Evolutionary conservation across 345 rosid genomes (phyloP).

Genomic region (Salix dunnii): DNA sequence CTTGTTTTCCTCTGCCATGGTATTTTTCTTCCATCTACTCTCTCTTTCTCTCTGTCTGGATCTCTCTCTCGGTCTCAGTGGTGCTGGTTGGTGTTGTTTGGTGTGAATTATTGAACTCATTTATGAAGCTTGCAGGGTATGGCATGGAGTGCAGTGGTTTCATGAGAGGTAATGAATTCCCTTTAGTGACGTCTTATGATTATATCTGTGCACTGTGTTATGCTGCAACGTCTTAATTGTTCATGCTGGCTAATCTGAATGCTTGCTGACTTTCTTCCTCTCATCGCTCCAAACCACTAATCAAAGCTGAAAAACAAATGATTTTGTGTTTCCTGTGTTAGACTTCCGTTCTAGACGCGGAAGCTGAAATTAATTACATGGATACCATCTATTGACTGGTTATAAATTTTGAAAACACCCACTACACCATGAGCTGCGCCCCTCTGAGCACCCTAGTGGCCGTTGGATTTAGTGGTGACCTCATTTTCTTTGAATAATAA

Average conservation of each 20-base stretch:
- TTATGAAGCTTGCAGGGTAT: constrained; percentile 64
- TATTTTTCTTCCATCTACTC: constrained; percentile 7
- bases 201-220: neutral
- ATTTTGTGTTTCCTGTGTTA: too few species aligned
- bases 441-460: too few species aligned
- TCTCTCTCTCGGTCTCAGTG: neutral
- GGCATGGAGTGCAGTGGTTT: constrained; percentile 92
- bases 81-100: neutral
- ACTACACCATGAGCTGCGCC: too few species aligned
- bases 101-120: constrained; percentile 27
- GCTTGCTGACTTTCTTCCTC: neutral
- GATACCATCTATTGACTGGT: too few species aligned
- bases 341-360: too few species aligned
- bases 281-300: neutral
- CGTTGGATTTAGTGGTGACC: too few species aligned
- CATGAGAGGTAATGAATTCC: constrained; percentile 80
- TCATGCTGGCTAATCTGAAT: neutral
- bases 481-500: too few species aligned
- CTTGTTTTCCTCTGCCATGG: constrained; percentile 97
- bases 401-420: too few species aligned
- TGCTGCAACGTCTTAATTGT: neutral
- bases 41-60: neutral
- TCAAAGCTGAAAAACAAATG: too few species aligned
- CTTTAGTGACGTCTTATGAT: neutral
- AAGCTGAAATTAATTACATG: too few species aligned